Conservation (phyloP, 768 basidiomycete genomes). For the Gymnopilus dilepis region DNA sequence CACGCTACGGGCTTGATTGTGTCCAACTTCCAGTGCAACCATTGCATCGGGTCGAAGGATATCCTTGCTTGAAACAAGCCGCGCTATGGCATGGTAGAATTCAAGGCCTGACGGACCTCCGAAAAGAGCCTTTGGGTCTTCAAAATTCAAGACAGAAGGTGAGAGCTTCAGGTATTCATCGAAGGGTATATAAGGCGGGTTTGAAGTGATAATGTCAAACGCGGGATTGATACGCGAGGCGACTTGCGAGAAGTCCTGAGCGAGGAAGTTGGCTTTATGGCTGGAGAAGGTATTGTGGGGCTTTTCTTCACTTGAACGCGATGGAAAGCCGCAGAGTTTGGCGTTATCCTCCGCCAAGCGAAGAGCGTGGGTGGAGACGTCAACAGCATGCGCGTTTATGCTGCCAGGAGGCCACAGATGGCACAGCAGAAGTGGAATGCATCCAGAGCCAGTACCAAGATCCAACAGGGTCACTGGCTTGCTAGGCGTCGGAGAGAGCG, state of each 20-base stretch:
- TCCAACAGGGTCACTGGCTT: constrained; percentile 66
- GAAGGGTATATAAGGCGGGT: constrained; percentile 85
- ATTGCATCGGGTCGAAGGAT: constrained; percentile 58
- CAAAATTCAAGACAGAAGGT: constrained; percentile 73
- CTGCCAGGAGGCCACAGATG: constrained; percentile 63
- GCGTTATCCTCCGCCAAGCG: constrained; percentile 57
- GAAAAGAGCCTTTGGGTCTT: constrained; percentile 82
- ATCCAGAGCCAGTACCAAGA: constrained; percentile 92
- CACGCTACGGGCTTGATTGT: constrained; percentile 71
- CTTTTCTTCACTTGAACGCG: constrained; percentile 22
- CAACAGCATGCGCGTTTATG: constrained; percentile 64
- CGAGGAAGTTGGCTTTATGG: constrained; percentile 48
- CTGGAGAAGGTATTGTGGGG: constrained; percentile 46
- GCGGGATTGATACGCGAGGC: constrained; percentile 45
- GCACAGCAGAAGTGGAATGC: constrained; percentile 87
- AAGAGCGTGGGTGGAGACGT: constrained; percentile 68
- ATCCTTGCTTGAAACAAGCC: constrained; percentile 54
- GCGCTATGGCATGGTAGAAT: constrained; percentile 75
- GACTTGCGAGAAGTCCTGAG: constrained; percentile 46
- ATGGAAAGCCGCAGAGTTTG: constrained; percentile 42
- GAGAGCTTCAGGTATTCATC: constrained; percentile 67
- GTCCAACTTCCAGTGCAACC: constrained; percentile 83
- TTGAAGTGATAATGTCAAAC: constrained; percentile 82
- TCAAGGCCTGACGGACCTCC: constrained; percentile 69
- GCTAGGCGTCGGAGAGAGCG: constrained; percentile 41